A percentile compares a stretch with the other conserved stretches of the same genome.
Evolutionary conservation across 805 yeast species (phyloP).

Genomic region (Spencermartinsiella europaea): DNA sequence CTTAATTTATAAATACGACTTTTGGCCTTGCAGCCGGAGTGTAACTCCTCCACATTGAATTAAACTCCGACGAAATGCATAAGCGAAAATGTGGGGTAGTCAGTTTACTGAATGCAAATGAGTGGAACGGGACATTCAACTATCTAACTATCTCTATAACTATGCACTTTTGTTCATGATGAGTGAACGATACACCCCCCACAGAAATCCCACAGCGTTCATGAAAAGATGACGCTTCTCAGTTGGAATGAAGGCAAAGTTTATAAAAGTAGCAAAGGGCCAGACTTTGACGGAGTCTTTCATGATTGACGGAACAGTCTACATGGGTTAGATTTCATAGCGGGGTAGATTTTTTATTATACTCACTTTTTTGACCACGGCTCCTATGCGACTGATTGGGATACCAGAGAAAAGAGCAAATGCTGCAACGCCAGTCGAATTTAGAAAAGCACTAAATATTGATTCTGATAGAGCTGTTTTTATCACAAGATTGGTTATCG

Average conservation of each 20-base stretch:
- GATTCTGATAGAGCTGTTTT: constrained; percentile 4
- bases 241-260: background rate
- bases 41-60: too few relatives aligned
- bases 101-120: too few relatives aligned
- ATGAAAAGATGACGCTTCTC: background rate
- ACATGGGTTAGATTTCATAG: background rate
- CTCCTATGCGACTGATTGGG: background rate
- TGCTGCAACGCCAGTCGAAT: background rate
- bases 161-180: background rate
- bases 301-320: constrained; percentile 1
- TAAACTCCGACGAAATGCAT: too few relatives aligned
- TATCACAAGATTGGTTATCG: background rate
- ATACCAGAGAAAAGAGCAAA: background rate
- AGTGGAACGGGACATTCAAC: too few relatives aligned
- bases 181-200: constrained; percentile 1
- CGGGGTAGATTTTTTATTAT: background rate
- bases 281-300: background rate
- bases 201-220: background rate
- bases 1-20: too few relatives aligned
- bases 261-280: constrained; percentile 1
- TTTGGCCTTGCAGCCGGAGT: too few relatives aligned
- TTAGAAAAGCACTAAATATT: background rate
- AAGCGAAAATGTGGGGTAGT: too few relatives aligned
- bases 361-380: background rate
- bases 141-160: too few relatives aligned